Evolutionary conservation across 768 basidiomycete genomes (phyloP), one percentile per base, ranked within the genome.

Genomic region (Roridomyces roridus): DNA sequence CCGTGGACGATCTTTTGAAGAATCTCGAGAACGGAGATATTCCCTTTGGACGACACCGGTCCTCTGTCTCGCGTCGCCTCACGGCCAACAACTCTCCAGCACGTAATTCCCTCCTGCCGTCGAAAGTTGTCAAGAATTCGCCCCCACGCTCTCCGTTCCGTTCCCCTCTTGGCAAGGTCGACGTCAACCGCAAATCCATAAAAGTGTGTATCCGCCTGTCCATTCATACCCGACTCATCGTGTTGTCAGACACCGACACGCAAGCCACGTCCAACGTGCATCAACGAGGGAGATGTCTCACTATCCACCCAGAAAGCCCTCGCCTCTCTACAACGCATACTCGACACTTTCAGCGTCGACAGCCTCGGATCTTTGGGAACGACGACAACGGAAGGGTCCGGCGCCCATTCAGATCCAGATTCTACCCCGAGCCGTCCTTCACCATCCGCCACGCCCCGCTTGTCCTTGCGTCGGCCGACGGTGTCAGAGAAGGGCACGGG

Each of bases 291-390:
- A 4, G 14, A 61, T 15, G 29, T 17, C 5, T 36, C 54, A n/a
- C 17, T 64, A 26, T 61, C 57, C 31, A 48, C 56, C 24, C 60
- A 62, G 23, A 50, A 47, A 39, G 64, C 66, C 10, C 53, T 69
- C 15, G 59, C 59, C 15, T 69, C 68, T 35, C 54, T 70, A 25
- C 65, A 70, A 44, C 65, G 61, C 12, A 57, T 70, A 15, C 59
- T 67, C 28, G 68, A 62, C 20, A 57, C 59, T 24, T 68, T 70
- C 54, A 76, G 74, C 61, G 70, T 69, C 56, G 73, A 68, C 43
- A 74, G 73, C 55, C 63, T 77, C 42, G 74, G 72, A 21, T 74
- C 73, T 1, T 67, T 74, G 14, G 71, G 67, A 17, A 62, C 60
- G 40, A 60, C 7, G 6, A 31, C 53, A 39, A 60, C 64, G 29